Evolutionary conservation across 306 rosid species (phyloP), one percentile per base, ranked within the genome.

Genomic region (Cyamopsis tetragonoloba): DNA sequence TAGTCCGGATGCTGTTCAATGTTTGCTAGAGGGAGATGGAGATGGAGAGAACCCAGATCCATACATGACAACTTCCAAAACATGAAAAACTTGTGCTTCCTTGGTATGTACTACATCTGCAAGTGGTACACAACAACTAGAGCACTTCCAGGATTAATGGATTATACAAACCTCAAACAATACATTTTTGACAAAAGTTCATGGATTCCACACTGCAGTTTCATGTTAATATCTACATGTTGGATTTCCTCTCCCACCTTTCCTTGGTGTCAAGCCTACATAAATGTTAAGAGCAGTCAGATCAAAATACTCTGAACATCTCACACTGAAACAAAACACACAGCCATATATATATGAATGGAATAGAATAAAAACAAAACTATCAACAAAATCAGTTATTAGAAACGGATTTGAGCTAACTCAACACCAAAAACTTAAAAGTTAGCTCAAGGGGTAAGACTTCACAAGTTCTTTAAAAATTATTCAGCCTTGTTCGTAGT

Each of bases 221-320:
- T 28, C 66, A 47, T 4, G 35, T 35, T 60, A 53, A 80, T 32
- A 49, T 80, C 77, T 86, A 84, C 92, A 89, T 86, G 88, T 89
- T 89, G 51, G 96, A 85, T 77, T 89, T 89, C 78, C 96, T 85
- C 80, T 86, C 91, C 93, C 96, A 89, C 73, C 96, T 85, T 62
- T 86, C 90, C 84, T 83, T 89, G 26, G 91, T 79, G 70, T 86
- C 96, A 26, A 89, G 93, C 86, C 95, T 88, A 30, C 79, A 58
- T n/a, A 58, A 71, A 69, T 58, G 62, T 50, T 42, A 53, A 65
- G 18, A 50, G 65, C 63, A 64, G 24, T 55, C 15, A 31, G 11
- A 31, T 53, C 11, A 43, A 34, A 59, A 26, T 19, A 54, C 22
- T 39, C 19, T 63, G 8, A 46, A 75, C 9, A 23, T 3, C 56